Percentiles rank a stretch among this genome's conserved stretches.
Conservation (phyloP, 78 protist species). For the slime mould (Dictyostelium discoideum) region DNA sequence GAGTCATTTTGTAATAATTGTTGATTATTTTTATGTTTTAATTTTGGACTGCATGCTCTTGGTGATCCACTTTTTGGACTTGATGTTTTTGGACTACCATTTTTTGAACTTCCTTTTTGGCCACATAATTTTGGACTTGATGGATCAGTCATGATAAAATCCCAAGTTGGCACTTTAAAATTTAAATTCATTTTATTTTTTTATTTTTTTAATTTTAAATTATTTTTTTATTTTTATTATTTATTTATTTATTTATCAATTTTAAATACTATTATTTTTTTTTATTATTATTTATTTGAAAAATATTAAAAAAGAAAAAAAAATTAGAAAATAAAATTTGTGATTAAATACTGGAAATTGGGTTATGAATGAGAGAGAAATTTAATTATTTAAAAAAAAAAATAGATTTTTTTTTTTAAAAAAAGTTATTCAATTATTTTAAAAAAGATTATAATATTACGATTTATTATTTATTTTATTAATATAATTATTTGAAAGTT, state of each 20-base stretch:
- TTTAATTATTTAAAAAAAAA: no score
- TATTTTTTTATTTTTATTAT: background rate
- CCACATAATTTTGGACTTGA: background rate
- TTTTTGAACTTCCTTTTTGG: background rate
- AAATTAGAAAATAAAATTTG: no score
- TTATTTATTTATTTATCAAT: background rate
- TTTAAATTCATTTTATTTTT: background rate
- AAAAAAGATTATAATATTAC: background rate
- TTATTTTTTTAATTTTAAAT: background rate
- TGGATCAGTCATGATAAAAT: slow-evolving; percentile 5
- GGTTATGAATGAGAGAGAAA: no score
- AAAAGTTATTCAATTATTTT: background rate
- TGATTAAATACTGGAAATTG: background rate
- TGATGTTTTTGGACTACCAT: background rate
- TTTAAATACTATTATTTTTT: no score
- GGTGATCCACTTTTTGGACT: background rate
- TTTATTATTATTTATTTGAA: no score
- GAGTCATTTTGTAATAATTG: background rate
- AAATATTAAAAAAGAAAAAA: no score
- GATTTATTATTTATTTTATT: background rate
- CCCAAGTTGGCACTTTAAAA: slow-evolving; percentile 9
- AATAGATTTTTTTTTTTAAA: background rate
- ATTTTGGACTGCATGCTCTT: background rate
- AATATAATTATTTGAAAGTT: background rate
- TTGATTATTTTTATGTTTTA: background rate